Evolutionary conservation across 352 stramenopile genomes (phyloP).

Genomic region (Globisporangium splendens): DNA sequence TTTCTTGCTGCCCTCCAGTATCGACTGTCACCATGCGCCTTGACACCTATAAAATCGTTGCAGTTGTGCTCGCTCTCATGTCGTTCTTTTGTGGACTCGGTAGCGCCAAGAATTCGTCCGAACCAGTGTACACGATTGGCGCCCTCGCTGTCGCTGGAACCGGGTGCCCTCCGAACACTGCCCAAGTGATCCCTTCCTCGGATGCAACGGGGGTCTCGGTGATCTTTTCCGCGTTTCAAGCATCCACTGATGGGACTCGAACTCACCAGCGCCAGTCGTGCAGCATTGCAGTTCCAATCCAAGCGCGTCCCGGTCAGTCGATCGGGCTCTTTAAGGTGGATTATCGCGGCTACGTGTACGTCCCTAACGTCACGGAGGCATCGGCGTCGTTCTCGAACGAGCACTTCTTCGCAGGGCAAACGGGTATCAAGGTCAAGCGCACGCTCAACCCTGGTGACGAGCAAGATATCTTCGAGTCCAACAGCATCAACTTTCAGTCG

Average conservation of each 20-base stretch:
- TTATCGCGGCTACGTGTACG: conserved; percentile 31
- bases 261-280: conserved; percentile 16
- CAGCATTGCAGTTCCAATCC: conserved; percentile 22
- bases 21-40: neutral
- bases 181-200: conserved; percentile 1
- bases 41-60: neutral
- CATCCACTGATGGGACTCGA: neutral
- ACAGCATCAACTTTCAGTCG: conserved; percentile 21
- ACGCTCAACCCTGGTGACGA: conserved; percentile 14
- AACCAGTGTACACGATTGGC: conserved; percentile 16
- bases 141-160: conserved; percentile 16
- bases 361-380: conserved; percentile 11
- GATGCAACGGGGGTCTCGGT: conserved; percentile 28
- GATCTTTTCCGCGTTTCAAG: conserved; percentile 21
- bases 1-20: no score
- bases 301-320: conserved; percentile 13
- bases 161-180: conserved; percentile 15
- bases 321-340: conserved; percentile 36
- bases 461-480: conserved; percentile 25
- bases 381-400: conserved; percentile 23
- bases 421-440: conserved; percentile 10
- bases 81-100: neutral
- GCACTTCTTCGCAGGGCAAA: conserved; percentile 33
- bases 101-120: neutral
- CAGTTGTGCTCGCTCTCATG: neutral